A percentile compares a stretch with the other conserved stretches of the same genome.
Evolutionary conservation across 495 filamentous ascomycete genomes (phyloP).

Genomic region (Penicillium pulvis): DNA sequence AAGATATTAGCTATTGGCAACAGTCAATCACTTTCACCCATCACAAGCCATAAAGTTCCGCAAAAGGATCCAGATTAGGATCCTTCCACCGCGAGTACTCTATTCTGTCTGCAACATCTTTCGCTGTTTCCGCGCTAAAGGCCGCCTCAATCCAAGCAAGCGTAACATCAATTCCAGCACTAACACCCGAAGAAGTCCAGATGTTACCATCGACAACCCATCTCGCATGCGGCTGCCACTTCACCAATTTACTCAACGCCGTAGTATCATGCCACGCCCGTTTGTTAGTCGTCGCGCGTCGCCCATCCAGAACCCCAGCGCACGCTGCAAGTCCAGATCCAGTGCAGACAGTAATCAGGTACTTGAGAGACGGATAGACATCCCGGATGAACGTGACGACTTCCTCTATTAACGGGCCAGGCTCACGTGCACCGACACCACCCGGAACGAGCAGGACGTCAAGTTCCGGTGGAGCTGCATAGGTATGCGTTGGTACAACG

Average conservation of each 20-base stretch:
- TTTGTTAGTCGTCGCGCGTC: slow-evolving; percentile 57
- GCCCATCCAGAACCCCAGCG: slow-evolving; percentile 60
- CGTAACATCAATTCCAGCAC: slow-evolving; percentile 66
- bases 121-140: slow-evolving; percentile 21
- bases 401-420: slow-evolving; percentile 18
- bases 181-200: slow-evolving; percentile 65
- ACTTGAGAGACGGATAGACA: slow-evolving; percentile 48
- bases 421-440: slow-evolving; percentile 53
- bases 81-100: slow-evolving; percentile 26
- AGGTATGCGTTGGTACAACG: slow-evolving; percentile 66
- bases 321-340: slow-evolving; percentile 53
- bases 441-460: slow-evolving; percentile 71
- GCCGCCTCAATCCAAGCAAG: slow-evolving; percentile 30
- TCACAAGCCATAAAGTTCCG: slow-evolving; percentile 18
- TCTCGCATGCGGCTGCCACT: slow-evolving; percentile 63
- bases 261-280: slow-evolving; percentile 28
- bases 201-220: slow-evolving; percentile 69
- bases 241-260: slow-evolving; percentile 42
- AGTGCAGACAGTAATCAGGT: slow-evolving; percentile 64
- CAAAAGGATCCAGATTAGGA: slow-evolving; percentile 25
- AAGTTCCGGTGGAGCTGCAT: slow-evolving; percentile 38
- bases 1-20: neutral
- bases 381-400: slow-evolving; percentile 49
- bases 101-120: slow-evolving; percentile 14
- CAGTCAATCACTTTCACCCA: neutral